Conservation (phyloP, 2,329 filamentous ascomycete species). For the Colletotrichum graminicola region DNA sequence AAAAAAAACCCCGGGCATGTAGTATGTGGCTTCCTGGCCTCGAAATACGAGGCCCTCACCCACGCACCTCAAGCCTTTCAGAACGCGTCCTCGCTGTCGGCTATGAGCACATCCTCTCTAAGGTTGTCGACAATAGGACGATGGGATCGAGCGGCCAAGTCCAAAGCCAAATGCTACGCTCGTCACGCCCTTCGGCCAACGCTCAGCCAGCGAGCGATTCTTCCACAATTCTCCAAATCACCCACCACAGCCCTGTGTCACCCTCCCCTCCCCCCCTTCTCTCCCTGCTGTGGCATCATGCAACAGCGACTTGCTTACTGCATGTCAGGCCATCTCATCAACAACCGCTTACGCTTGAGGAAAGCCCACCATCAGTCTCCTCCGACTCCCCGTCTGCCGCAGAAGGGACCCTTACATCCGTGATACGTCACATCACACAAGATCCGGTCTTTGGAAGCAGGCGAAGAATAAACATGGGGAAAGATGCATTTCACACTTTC, state of each 20-base stretch:
- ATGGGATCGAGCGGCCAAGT: neutral
- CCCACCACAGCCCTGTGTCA: slow-evolving; percentile 14
- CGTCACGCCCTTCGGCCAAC: neutral
- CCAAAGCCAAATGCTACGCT: slow-evolving; percentile 6
- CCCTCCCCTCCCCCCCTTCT: neutral
- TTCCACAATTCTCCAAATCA: slow-evolving; percentile 21
- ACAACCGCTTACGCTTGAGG: slow-evolving; percentile 17
- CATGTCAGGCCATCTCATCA: slow-evolving; percentile 34
- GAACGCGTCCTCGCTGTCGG: slow-evolving; percentile 3
- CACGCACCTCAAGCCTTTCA: slow-evolving; percentile 6
- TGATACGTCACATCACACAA: slow-evolving; percentile 65
- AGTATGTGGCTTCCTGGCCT: slow-evolving; percentile 6
- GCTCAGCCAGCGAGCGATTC: slow-evolving; percentile 6
- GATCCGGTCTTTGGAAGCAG: slow-evolving; percentile 57
- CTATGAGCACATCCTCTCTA: neutral
- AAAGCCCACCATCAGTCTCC: slow-evolving; percentile 14
- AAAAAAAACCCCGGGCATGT: too few relatives aligned
- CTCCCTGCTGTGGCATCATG: slow-evolving; percentile 37
- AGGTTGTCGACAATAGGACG: slow-evolving; percentile 7
- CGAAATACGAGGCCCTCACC: slow-evolving; percentile 12
- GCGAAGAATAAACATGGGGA: slow-evolving; percentile 48
- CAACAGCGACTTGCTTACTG: slow-evolving; percentile 37
- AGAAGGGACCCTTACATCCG: slow-evolving; percentile 45
- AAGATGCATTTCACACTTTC: slow-evolving; percentile 44
- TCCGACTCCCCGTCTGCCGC: slow-evolving; percentile 10